Evolutionary conservation across 2,329 filamentous ascomycete species (phyloP).

Genomic region (Pseudocercospora cruenta): DNA sequence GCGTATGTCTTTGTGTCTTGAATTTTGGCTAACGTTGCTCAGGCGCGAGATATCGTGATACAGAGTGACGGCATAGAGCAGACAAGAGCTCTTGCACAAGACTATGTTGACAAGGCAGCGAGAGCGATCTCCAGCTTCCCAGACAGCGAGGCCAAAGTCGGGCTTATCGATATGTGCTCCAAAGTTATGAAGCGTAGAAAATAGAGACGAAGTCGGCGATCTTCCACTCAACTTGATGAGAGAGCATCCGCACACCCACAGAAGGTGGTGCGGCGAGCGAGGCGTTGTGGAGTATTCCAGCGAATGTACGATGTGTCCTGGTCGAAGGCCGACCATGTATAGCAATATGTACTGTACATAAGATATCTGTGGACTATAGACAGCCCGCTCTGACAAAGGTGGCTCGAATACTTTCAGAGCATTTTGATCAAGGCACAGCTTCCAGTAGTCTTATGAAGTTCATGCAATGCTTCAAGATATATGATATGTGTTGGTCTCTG

Average conservation of each 20-base stretch:
- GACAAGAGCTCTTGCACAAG: constrained; percentile 84
- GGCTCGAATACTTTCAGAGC: not conserved
- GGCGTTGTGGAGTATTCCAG: constrained; percentile 8
- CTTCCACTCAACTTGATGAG: not conserved
- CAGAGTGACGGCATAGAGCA: constrained; percentile 87
- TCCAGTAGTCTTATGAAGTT: not conserved
- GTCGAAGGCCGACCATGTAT: constrained; percentile 3
- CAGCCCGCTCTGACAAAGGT: not conserved
- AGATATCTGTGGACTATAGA: not conserved
- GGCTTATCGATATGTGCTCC: constrained; percentile 88
- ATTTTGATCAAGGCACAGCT: not conserved
- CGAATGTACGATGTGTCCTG: not conserved
- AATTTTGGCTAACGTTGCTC: constrained; percentile 29
- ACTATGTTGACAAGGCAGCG: constrained; percentile 87
- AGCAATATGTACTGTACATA: constrained; percentile 8
- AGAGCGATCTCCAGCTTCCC: constrained; percentile 83
- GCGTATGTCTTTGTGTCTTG: not conserved
- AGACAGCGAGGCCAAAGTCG: constrained; percentile 90
- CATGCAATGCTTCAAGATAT: not conserved
- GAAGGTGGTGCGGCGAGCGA: not conserved
- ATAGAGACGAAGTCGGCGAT: constrained; percentile 48
- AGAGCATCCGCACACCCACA: not conserved
- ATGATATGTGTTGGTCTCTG: not conserved
- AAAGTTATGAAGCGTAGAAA: constrained; percentile 90
- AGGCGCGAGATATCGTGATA: constrained; percentile 87